Conservation (phyloP, 345 rosid genomes). For the Gossypium raimondii region DNA sequence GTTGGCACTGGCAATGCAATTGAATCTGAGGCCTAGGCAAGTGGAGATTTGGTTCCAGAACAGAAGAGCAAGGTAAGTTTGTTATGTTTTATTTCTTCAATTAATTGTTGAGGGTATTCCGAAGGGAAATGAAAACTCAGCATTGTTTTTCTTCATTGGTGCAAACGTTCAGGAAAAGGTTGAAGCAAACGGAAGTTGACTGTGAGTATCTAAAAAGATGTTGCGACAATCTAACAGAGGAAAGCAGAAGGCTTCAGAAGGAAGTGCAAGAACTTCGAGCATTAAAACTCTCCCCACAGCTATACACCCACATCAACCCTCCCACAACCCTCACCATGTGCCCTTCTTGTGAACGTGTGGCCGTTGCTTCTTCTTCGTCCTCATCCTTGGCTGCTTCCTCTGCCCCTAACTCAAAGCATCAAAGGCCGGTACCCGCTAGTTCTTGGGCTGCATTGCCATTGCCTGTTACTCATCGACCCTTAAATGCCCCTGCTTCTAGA, state of each 20-base stretch:
- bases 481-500: conserved; percentile 28
- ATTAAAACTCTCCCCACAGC: conserved; percentile 74
- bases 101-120: conserved; percentile 15
- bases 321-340: conserved; percentile 92
- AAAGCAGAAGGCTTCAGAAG: conserved; percentile 71
- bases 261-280: conserved; percentile 86
- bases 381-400: background rate
- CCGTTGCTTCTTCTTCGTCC: conserved; percentile 35
- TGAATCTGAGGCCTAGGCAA: conserved; percentile 77
- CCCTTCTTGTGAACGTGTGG: conserved; percentile 81
- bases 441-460: conserved; percentile 54
- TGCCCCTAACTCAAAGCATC: background rate
- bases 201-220: conserved; percentile 74
- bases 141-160: background rate
- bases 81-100: background rate
- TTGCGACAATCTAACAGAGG: conserved; percentile 74
- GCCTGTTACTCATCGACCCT: conserved; percentile 18
- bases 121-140: background rate
- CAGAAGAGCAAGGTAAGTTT: conserved; percentile 75
- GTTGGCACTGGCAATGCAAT: conserved; percentile 63
- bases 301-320: conserved; percentile 84
- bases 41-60: conserved; percentile 97
- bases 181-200: conserved; percentile 89
- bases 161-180: conserved; percentile 50
- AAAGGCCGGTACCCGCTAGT: conserved; percentile 26